These are phyloP conservation scores for Chrysanthemum lavandulifolium DNA, from an alignment of 129 eudicot genomes.

Conservation along the genomic window DNA sequence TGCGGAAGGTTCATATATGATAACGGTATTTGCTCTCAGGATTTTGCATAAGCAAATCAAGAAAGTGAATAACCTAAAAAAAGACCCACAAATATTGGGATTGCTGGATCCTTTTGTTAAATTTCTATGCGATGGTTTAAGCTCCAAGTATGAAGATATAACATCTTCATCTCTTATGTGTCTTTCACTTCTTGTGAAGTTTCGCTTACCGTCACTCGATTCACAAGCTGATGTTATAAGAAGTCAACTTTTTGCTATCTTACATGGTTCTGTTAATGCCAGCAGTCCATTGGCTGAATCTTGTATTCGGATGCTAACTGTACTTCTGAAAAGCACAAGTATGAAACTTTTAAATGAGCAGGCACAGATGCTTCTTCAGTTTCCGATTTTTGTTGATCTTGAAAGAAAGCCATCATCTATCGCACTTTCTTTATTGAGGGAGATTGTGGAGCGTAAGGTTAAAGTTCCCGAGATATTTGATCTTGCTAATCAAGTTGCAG, in stretches of 20 bases:
- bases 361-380: slow-evolving; percentile 76
- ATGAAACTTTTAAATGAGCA: slow-evolving; percentile 73
- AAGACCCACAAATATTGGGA: slow-evolving; percentile 44
- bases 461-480: slow-evolving; percentile 77
- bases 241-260: slow-evolving; percentile 59
- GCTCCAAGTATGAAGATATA: slow-evolving; percentile 75
- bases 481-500: slow-evolving; percentile 62
- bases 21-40: slow-evolving; percentile 73
- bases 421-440: slow-evolving; percentile 82
- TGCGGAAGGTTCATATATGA: slow-evolving; percentile 50
- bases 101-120: slow-evolving; percentile 77
- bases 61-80: slow-evolving; percentile 45
- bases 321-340: slow-evolving; percentile 57
- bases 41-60: slow-evolving; percentile 57
- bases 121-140: slow-evolving; percentile 59
- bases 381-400: slow-evolving; percentile 75
- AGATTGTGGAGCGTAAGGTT: slow-evolving; percentile 61
- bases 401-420: slow-evolving; percentile 71
- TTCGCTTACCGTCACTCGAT: slow-evolving; percentile 66
- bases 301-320: slow-evolving; percentile 69
- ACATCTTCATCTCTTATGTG: slow-evolving; percentile 63
- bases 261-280: slow-evolving; percentile 60
- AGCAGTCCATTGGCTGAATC: slow-evolving; percentile 62
- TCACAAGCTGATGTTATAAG: slow-evolving; percentile 67
- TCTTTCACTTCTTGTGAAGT: slow-evolving; percentile 47